phyloP scores from a whole-genome alignment of 2,329 filamentous ascomycete genomes.

The Colletotrichum neosansevieriae region DNA sequence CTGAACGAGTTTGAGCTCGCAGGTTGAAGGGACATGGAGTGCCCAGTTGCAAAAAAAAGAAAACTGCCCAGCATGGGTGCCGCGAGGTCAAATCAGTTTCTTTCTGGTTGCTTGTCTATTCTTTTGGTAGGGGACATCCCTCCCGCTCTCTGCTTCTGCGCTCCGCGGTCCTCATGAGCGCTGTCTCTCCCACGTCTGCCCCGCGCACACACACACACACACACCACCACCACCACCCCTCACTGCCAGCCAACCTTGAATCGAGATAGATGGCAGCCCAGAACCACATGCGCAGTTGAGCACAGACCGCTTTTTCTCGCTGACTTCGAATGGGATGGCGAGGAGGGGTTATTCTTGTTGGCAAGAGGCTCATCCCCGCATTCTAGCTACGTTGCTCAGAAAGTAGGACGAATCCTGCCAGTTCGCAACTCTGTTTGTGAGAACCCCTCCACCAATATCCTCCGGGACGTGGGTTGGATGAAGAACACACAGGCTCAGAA shows the following conservation, averaged over 20 bases:
- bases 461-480: no score
- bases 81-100: background rate
- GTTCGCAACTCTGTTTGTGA: slow-evolving; percentile 4
- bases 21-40: background rate
- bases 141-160: background rate
- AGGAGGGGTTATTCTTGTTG: no score
- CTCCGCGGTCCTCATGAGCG: background rate
- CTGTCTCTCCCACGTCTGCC: background rate
- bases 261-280: background rate
- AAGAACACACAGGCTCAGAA: background rate
- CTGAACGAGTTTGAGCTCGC: background rate
- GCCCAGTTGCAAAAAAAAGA: background rate
- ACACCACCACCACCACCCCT: no score
- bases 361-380: no score
- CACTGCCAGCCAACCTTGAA: background rate
- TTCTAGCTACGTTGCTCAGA: no score
- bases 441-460: background rate
- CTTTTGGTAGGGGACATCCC: background rate
- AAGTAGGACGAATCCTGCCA: background rate
- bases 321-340: no score
- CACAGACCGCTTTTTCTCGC: background rate
- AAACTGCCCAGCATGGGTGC: background rate
- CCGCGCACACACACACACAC: no score
- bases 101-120: background rate
- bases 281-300: background rate